Conservation (phyloP, 2,329 filamentous ascomycete species). For the Zopfia rhizophila region DNA sequence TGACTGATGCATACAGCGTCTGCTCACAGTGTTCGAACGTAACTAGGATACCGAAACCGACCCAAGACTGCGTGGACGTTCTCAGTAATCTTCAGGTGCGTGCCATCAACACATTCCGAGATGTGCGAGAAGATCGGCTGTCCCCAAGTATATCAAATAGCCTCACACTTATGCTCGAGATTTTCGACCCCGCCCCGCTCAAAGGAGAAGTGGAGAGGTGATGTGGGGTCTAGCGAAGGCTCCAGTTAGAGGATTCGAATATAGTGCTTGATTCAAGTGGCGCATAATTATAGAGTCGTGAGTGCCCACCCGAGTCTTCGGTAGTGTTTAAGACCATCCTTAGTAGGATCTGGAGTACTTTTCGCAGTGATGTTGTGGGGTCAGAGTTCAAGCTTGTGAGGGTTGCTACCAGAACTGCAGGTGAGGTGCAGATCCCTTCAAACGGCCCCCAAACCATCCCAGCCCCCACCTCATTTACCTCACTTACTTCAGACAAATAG, state of each 20-base stretch:
- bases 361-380: too few relatives aligned
- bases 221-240: background rate
- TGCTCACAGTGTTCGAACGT: slow-evolving; percentile 1
- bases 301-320: too few relatives aligned
- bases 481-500: too few relatives aligned
- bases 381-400: too few relatives aligned
- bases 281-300: too few relatives aligned
- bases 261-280: too few relatives aligned
- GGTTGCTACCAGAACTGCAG: too few relatives aligned
- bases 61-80: background rate
- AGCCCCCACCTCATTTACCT: too few relatives aligned
- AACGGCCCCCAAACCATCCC: too few relatives aligned
- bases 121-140: background rate
- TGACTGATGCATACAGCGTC: slow-evolving; percentile 12
- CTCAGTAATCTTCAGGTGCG: background rate
- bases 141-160: background rate
- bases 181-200: background rate
- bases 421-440: too few relatives aligned
- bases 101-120: background rate
- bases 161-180: background rate
- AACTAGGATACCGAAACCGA: background rate
- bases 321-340: too few relatives aligned
- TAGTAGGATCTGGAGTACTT: too few relatives aligned
- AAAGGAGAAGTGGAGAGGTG: background rate
- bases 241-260: background rate